Evolutionary conservation across 2,329 filamentous ascomycete genomes (phyloP), one percentile per base, ranked within the genome.

Genomic region (Ceratocystis papillata): DNA sequence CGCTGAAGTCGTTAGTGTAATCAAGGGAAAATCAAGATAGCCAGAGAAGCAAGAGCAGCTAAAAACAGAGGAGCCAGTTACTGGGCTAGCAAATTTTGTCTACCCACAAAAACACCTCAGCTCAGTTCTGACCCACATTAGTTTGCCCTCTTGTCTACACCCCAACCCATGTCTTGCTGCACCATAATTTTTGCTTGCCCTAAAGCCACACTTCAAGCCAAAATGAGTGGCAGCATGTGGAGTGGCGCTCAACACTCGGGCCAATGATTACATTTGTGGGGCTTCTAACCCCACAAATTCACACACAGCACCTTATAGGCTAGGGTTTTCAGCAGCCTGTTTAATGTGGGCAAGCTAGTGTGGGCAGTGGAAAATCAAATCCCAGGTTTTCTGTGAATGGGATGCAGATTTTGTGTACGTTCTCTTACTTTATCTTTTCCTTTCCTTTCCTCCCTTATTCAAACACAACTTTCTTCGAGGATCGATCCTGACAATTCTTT

Each of bases 401-500:
- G 67, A 62, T 68, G 28, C 64, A 64, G n/a, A 20, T 60, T 64
- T 66, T 63, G 62, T 64, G 46, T 61, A 63, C 62, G 7, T 53
- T 63, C 17, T 67, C 65, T 59, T 44, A 45, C 66, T 66, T 50
- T 65, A 25, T 46, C 64, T 71, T 70, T 66, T 67, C 69, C 68
- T 71, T 67, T 67, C 67, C 66, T 68, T 59, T 68, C 66, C 64
- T 70, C 57, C 64, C 70, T 71, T 71, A 72, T 71, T 73, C 71
- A 71, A 70, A 72, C 75, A 73, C 75, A 71, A 72, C 72, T 72
- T 71, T 74, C 83, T 85, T 85, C 83, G 83, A 85, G 83, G 83
- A 85, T 85, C 82, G 81, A 79, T 76, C 80, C 81, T 67, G 82
- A 81, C 82, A 81, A 75, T 76, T 72, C 73, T 75, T 75, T 73